Base-by-base conservation (phyloP, 2,329 filamentous ascomycete species). In the Pseudogymnoascus sp. region DNA sequence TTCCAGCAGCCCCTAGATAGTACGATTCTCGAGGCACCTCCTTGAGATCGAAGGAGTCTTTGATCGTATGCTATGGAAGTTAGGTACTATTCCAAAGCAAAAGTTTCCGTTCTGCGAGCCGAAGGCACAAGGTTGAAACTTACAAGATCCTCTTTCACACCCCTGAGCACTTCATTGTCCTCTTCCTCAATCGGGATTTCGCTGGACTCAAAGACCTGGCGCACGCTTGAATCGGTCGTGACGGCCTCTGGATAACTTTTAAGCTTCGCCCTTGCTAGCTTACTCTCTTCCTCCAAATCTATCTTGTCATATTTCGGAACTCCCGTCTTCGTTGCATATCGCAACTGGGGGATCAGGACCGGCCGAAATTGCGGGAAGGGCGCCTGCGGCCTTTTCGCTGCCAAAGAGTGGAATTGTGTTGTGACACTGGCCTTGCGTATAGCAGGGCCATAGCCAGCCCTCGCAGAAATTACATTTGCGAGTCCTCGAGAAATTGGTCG, bases 1-100 rank as follows among this genome's bases (percentile, higher is more conserved):
- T 87, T 70, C 91, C 92, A 5, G 89, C 89, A 63, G 90, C 79
- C 62, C 89, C 89, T 45, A 92, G 81, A 63, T 82, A 79, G 58
- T 87, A 80, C 22, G 88, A 84, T 72, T 90, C 85, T 69, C 80
- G 83, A 6, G 89, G 89, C 3, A 91, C 88, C 1, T 78, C 77
- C 35, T 74, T 72, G 36, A 92, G 79, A 19, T 80, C 82, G 71
- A 92, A 88, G 0, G 88, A 89, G 12, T 90, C 85, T 69, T 84
- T 85, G 71, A 91, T 82, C 7, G 82, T 82, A 71, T 81, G 77
- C 84, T 90, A 69, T 16, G 2, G 1, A 8, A 62, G 25, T 33
- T 19, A 58, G 38, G 4, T 16, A 49, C 62, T 55, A 66, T 63
- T 65, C 36, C 63, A 19, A 16, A 19, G 19, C 11, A 7, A 4